Evolutionary conservation across 805 yeast species (phyloP).

Genomic region (Kuraishia ogatae): DNA sequence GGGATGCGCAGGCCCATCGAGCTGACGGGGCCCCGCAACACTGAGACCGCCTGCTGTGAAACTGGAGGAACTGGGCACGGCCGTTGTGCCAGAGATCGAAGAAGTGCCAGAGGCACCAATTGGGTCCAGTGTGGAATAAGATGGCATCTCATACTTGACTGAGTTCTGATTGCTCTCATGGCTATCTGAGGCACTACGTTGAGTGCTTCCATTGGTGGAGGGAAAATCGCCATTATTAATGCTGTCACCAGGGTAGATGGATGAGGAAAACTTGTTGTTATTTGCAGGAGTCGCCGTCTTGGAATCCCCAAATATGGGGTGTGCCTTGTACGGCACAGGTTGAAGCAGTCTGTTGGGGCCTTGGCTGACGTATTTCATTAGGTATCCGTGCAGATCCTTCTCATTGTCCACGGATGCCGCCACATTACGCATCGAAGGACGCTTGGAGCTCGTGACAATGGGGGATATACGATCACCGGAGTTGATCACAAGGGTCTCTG

Average conservation of each 20-base stretch:
- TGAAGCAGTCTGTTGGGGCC: slow-evolving; percentile 30
- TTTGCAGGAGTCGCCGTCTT: not conserved
- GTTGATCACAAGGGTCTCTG: slow-evolving; percentile 76
- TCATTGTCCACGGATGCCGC: slow-evolving; percentile 80
- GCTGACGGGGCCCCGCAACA: not conserved
- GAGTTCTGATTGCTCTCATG: not conserved
- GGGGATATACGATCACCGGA: slow-evolving; percentile 82
- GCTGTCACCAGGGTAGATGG: not conserved
- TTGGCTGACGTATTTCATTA: slow-evolving; percentile 28
- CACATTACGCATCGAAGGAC: slow-evolving; percentile 64
- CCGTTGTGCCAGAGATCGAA: not conserved
- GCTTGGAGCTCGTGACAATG: slow-evolving; percentile 39
- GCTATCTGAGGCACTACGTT: not conserved
- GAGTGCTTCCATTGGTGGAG: not conserved
- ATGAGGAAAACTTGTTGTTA: not conserved
- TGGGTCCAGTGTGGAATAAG: slow-evolving; percentile 2
- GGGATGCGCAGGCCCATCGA: not conserved
- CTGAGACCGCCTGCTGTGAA: not conserved
- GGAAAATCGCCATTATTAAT: not conserved
- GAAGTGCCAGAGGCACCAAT: not conserved
- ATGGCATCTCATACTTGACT: not conserved
- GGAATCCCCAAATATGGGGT: slow-evolving; percentile 43
- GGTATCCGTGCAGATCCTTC: slow-evolving; percentile 64
- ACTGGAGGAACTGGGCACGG: not conserved
- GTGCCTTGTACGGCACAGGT: slow-evolving; percentile 66